phyloP scores from a whole-genome alignment of 1,139 yeast genomes.

The Arxiozyma heterogenica region DNA sequence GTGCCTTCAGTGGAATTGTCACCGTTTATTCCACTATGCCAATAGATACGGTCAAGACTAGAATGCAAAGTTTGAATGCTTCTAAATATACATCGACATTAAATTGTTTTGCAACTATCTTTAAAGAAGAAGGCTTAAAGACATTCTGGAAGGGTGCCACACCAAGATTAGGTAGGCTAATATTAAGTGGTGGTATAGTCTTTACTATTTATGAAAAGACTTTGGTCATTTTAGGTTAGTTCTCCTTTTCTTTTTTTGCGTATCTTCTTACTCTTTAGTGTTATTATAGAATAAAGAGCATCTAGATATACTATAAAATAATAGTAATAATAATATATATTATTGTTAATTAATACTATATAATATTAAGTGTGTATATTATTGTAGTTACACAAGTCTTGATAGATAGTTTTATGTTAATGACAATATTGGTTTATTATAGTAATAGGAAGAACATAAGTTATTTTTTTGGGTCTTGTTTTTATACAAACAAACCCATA shows the following conservation, averaged over 20 bases:
- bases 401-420: too few relatives aligned
- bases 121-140: conserved; percentile 79
- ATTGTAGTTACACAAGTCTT: too few relatives aligned
- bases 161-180: conserved; percentile 85
- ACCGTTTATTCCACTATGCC: conserved; percentile 98
- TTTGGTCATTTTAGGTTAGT: conserved; percentile 43
- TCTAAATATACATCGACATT: conserved; percentile 62
- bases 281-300: background rate
- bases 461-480: background rate
- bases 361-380: too few relatives aligned
- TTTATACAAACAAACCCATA: background rate
- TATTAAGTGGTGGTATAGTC: conserved; percentile 91
- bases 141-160: conserved; percentile 99
- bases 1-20: conserved; percentile 85
- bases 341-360: too few relatives aligned
- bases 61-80: conserved; percentile 93
- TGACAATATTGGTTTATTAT: too few relatives aligned
- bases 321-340: too few relatives aligned
- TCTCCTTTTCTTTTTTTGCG: background rate
- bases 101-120: conserved; percentile 72
- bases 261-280: background rate
- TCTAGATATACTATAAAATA: too few relatives aligned
- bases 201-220: conserved; percentile 91
- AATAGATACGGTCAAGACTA: conserved; percentile 90
- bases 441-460: too few relatives aligned